These are phyloP conservation scores for Sporothrix protearum DNA, from an alignment of 2,329 filamentous ascomycete genomes.

Conservation along the genomic window DNA sequence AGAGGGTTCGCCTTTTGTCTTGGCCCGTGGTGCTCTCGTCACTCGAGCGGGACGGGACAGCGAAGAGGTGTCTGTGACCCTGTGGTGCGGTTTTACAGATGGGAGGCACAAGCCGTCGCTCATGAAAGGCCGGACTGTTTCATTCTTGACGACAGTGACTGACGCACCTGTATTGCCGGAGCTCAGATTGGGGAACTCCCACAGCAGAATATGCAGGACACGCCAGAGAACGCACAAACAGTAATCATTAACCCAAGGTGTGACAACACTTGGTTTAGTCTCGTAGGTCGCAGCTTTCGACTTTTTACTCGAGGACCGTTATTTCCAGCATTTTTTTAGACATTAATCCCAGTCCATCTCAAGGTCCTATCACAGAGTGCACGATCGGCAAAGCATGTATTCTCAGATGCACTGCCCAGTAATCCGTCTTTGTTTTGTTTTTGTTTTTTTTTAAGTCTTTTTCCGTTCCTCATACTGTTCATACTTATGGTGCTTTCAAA, in stretches of 20 bases:
- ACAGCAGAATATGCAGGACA: slow-evolving; percentile 1
- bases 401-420: neutral
- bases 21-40: neutral
- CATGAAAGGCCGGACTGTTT: neutral
- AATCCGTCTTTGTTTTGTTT: no score
- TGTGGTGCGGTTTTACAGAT: neutral
- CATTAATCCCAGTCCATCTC: neutral
- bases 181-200: slow-evolving; percentile 18
- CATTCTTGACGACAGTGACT: neutral
- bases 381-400: neutral
- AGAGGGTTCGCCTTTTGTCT: slow-evolving; percentile 3
- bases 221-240: neutral
- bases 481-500: no score
- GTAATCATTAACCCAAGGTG: neutral
- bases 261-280: neutral
- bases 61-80: neutral
- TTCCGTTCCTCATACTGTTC: neutral
- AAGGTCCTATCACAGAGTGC: neutral
- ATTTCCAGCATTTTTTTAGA: neutral
- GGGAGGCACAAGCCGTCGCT: slow-evolving; percentile 3
- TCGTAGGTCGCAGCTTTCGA: neutral
- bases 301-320: neutral
- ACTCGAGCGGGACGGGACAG: neutral
- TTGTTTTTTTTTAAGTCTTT: neutral
- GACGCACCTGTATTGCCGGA: slow-evolving; percentile 9